Base-by-base conservation (phyloP, 345 rosid species). In the Turritis glabra region DNA sequence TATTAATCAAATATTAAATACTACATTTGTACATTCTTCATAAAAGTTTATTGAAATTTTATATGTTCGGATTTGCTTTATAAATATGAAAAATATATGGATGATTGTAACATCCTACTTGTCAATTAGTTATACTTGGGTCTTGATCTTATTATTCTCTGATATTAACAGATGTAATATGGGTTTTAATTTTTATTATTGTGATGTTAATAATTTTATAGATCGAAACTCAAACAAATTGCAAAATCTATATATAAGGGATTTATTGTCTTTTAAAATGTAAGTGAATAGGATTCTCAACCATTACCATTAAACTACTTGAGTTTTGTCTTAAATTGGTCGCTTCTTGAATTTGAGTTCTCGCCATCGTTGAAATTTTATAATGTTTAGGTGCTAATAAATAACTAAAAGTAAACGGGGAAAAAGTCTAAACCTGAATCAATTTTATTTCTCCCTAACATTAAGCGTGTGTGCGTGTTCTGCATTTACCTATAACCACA, bases 391-490 rank as follows among this genome's bases (percentile, higher is more conserved):
- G 53, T 38, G 30, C 11, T 43, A 12, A 37, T 57, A 56, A 67
- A 48, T 15, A 38, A 38, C 52, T 50, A 47, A 60, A 64, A 63
- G 55, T 50, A 67, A 48, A 75, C 55, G 12, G 27, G 35, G 73
- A 67, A 29, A 50, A 48, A 68, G 79, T 75, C 56, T 59, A 67
- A 67, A 59, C 19, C 12, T 51, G 2, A 40, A 51, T 51, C 38
- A 59, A 40, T 38, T 40, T 67, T 29, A 35, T 27, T 10, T 29
- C 47, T 29, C 43, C 25, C 40, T 23, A 50, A 15, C 29, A 48
- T 67, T 27, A 67, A 37, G 60, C 68, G 40, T 46, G 19, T 46
- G 18, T 15, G 27, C 21, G 40, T 52, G 25, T 38, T 68, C 37
- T 51, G 30, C 54, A 67, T 50, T 29, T 67, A 57, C 59, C 57